A percentile compares a stretch with the other conserved stretches of the same genome.
phyloP scores from a whole-genome alignment of 805 yeast species.

The Metschnikowia noctiluminum region DNA sequence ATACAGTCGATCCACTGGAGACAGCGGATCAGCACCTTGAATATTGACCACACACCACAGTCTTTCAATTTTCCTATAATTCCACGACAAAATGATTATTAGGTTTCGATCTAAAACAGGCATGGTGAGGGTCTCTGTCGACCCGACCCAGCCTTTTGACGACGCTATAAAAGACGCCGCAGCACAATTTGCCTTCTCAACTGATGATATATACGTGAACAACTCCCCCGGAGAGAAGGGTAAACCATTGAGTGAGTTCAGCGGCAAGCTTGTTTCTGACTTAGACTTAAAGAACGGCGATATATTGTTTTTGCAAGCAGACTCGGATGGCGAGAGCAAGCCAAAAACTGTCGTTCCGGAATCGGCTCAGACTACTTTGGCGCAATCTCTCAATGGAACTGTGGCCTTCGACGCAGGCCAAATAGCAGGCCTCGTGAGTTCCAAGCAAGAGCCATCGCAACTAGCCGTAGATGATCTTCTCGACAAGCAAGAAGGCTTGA shows the following conservation, averaged over 20 bases:
- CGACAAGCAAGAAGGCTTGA: slow-evolving; percentile 68
- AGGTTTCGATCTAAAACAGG: slow-evolving; percentile 87
- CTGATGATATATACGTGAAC: slow-evolving; percentile 31
- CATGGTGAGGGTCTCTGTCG: slow-evolving; percentile 62
- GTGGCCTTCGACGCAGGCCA: slow-evolving; percentile 9
- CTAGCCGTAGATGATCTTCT: slow-evolving; percentile 63
- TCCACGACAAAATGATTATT: slow-evolving; percentile 31
- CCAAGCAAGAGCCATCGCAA: slow-evolving; percentile 39
- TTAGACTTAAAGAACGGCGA: slow-evolving; percentile 59
- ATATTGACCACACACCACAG: background rate
- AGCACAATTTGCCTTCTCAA: slow-evolving; percentile 19
- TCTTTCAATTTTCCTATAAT: background rate
- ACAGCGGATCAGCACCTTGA: background rate
- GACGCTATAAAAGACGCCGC: slow-evolving; percentile 41
- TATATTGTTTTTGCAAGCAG: slow-evolving; percentile 47
- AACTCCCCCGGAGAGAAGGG: slow-evolving; percentile 45
- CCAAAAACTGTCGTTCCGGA: background rate
- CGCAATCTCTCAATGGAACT: slow-evolving; percentile 10
- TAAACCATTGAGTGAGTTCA: slow-evolving; percentile 34
- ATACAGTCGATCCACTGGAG: background rate
- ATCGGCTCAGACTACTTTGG: background rate
- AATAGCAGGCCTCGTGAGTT: slow-evolving; percentile 1
- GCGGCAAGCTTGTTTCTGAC: slow-evolving; percentile 35
- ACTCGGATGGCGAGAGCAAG: background rate
- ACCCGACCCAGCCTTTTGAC: slow-evolving; percentile 42